A percentile compares a stretch with the other conserved stretches of the same genome.
Conservation (phyloP, 73 alveolate species). For the Tetrahymena elliotti region DNA sequence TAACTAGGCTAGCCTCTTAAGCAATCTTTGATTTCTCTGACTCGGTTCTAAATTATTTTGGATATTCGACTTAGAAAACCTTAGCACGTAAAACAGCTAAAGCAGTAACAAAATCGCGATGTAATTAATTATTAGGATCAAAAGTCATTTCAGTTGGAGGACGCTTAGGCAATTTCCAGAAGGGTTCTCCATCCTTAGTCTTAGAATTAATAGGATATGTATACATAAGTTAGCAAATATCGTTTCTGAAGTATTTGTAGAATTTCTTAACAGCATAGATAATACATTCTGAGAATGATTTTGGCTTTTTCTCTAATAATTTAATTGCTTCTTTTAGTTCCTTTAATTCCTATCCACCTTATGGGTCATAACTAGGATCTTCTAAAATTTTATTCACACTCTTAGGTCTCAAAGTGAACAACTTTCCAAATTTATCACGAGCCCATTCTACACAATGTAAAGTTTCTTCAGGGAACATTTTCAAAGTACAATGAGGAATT, state of each 20-base stretch:
- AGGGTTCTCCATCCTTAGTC: conserved; percentile 81
- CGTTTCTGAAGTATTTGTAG: conserved; percentile 69
- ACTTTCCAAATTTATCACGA: conserved; percentile 81
- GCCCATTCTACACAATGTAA: conserved; percentile 96
- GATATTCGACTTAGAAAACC: conserved; percentile 48
- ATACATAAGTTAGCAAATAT: conserved; percentile 71
- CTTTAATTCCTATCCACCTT: conserved; percentile 57
- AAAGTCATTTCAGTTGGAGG: conserved; percentile 73
- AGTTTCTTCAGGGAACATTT: conserved; percentile 96
- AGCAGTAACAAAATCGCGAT: conserved; percentile 69
- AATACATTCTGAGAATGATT: conserved; percentile 67
- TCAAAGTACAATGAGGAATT: conserved; percentile 89
- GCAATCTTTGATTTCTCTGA: neutral
- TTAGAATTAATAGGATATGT: conserved; percentile 82
- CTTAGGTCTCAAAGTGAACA: conserved; percentile 72
- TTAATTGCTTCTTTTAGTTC: conserved; percentile 58
- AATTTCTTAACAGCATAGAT: conserved; percentile 70
- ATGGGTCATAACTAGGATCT: conserved; percentile 44
- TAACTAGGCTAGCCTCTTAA: conserved; percentile 5
- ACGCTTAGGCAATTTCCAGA: conserved; percentile 91
- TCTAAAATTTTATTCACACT: conserved; percentile 59
- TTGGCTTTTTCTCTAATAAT: conserved; percentile 56
- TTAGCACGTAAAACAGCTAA: conserved; percentile 73
- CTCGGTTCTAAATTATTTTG: conserved; percentile 11
- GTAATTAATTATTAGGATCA: conserved; percentile 53